Evolutionary conservation across 495 filamentous ascomycete genomes (phyloP), one percentile per base, ranked within the genome.

Genomic region (Penicillium malachiteum): DNA sequence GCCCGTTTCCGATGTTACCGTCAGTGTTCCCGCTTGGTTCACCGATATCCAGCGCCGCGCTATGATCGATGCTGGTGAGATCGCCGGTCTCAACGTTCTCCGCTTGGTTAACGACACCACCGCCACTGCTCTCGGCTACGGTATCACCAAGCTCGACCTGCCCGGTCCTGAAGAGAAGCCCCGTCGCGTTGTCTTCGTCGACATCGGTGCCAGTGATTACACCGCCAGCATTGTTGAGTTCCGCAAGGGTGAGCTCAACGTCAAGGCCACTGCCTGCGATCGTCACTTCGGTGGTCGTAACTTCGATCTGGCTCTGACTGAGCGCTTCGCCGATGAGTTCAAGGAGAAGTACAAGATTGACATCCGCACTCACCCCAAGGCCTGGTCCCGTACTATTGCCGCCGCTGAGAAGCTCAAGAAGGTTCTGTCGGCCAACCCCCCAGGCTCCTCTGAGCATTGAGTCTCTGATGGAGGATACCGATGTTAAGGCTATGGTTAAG

Each of bases 331-430:
- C 51, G 85, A 87, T 64, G 95, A 97, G 71, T 97, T 97, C 80
- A 89, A 89, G 75, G 87, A 91, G 76, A 89, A 92, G 73, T 92
- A 89, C 79, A 91, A 87, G 81, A 86, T 94, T 56, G 88, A 96
- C 71, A 91, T 99, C 78, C 80, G 86, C 63, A 84, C 83, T 55
- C 91, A 97, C 78, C 79, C 84, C 56, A 96, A 97, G 81, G 94
- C 92, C 51, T 82, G 87, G 73, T 81, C 90, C 55, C 90, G 94
- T 67, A 89, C 96, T 64, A 77, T 88, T 12, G 86, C 91, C 50
- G 92, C 88, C 44, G 89, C 90, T 47, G 94, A 99, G 82, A 97
- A 96, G 84, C 70, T 96, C 67, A 99, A 99, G 91, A 97, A 97
- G 84, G 87, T 99, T 50, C 82, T 99, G 52, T 97, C 95, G 12